Conservation (phyloP, 2,329 filamentous ascomycete species). For the Zarea fungicola region DNA sequence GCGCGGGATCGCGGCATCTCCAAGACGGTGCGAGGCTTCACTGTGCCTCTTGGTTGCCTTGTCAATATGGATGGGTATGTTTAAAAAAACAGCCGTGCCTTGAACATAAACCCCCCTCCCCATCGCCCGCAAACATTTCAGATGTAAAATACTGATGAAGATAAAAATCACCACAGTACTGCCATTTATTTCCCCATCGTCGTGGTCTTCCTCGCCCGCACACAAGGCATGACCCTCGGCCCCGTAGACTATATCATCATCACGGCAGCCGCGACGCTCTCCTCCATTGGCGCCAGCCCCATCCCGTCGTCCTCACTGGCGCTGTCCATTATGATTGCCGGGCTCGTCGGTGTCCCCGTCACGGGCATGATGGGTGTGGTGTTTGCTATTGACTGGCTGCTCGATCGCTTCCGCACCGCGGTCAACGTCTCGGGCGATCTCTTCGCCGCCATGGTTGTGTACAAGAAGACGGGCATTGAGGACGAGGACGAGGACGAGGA, state of each 20-base stretch:
- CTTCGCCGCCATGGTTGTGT: constrained; percentile 36
- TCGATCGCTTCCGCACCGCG: constrained; percentile 50
- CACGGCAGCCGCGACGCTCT: constrained; percentile 42
- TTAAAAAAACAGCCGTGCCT: too few relatives aligned
- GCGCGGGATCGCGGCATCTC: constrained; percentile 36
- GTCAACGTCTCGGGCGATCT: constrained; percentile 48
- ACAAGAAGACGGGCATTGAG: constrained; percentile 34
- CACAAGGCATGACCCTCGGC: constrained; percentile 40
- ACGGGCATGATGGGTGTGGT: constrained; percentile 49
- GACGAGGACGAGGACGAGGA: constrained; percentile 6
- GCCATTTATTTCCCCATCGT: constrained; percentile 51
- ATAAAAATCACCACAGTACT: constrained; percentile 28
- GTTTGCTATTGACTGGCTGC: constrained; percentile 50
- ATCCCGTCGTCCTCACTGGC: constrained; percentile 49
- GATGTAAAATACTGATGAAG: constrained; percentile 8
- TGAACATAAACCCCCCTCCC: too few relatives aligned
- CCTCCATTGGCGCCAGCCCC: constrained; percentile 49
- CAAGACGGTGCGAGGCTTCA: constrained; percentile 39
- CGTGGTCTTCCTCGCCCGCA: constrained; percentile 47
- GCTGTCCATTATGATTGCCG: constrained; percentile 46
- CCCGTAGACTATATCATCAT: constrained; percentile 44
- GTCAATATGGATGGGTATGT: constrained; percentile 46
- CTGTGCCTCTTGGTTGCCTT: constrained; percentile 41
- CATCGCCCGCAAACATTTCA: not conserved
- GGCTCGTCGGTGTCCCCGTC: constrained; percentile 37